Conservation (phyloP, 352 stramenopile genomes). For the Pythium scleroteichum region DNA sequence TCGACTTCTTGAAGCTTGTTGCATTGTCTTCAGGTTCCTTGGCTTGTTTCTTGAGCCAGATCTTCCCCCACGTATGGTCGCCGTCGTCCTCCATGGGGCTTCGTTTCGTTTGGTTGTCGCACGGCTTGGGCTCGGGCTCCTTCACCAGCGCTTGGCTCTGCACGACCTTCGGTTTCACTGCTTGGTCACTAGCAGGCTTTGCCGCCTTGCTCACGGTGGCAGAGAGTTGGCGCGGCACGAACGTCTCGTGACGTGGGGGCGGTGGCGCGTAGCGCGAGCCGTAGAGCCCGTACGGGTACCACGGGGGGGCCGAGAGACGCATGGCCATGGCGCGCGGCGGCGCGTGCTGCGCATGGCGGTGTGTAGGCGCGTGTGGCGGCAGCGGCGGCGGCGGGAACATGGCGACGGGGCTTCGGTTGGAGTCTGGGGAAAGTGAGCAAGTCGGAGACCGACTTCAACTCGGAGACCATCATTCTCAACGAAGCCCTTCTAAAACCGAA, state of each 20-base stretch:
- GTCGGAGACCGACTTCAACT: constrained; percentile 20
- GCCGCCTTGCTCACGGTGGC: no score
- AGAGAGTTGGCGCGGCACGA: background rate
- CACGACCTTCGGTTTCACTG: no score
- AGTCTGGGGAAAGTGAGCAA: background rate
- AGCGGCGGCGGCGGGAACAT: constrained; percentile 19
- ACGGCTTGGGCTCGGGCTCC: no score
- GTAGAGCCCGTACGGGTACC: background rate
- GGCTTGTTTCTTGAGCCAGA: background rate
- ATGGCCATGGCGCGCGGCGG: background rate
- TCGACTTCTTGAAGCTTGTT: constrained; percentile 16
- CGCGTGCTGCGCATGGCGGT: background rate
- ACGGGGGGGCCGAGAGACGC: constrained; percentile 3
- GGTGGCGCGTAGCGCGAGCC: background rate
- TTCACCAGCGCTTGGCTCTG: no score
- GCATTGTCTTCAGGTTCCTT: no score
- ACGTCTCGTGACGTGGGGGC: background rate
- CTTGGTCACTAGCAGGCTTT: no score
- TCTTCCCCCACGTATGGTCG: background rate
- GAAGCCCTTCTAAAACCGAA: no score
- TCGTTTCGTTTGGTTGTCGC: no score
- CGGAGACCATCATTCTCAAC: constrained; percentile 24
- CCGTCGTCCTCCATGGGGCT: no score
- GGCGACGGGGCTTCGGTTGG: background rate
- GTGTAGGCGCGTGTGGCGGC: background rate